Percentiles rank a stretch among this genome's conserved stretches.
Evolutionary conservation across 352 stramenopile genomes (phyloP).

Genomic region (Phytophthora brassicae): DNA sequence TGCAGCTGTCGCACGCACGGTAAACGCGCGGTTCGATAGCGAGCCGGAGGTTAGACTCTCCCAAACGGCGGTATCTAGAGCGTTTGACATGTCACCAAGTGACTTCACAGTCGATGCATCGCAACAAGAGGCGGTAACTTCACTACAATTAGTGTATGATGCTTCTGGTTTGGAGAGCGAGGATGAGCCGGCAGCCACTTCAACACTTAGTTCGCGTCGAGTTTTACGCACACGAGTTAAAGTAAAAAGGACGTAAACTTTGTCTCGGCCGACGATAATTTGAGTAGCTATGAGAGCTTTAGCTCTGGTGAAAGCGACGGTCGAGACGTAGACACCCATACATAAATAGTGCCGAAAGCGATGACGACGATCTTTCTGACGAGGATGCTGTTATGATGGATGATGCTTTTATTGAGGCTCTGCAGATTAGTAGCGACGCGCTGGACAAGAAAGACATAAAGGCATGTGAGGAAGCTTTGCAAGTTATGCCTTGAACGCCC

Average conservation of each 20-base stretch:
- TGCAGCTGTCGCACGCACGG: conserved; percentile 2
- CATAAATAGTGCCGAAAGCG: too few relatives aligned
- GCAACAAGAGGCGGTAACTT: background rate
- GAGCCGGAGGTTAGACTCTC: conserved; percentile 9
- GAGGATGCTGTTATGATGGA: background rate
- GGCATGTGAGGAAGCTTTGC: background rate
- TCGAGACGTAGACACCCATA: too few relatives aligned
- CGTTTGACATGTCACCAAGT: conserved; percentile 10
- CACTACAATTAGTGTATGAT: background rate
- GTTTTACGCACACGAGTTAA: background rate
- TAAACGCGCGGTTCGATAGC: conserved; percentile 9
- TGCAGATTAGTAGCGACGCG: background rate
- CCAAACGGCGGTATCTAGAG: conserved; percentile 2
- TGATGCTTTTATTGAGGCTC: background rate
- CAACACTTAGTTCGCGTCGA: background rate
- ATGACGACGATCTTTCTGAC: background rate
- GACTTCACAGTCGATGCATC: background rate
- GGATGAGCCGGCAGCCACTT: background rate
- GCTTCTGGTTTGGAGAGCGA: background rate
- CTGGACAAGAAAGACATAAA: background rate
- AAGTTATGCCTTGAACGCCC: background rate
- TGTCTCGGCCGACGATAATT: background rate
- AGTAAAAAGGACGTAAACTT: conserved; percentile 6
- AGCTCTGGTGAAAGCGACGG: background rate
- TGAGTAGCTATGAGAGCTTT: background rate